Evolutionary conservation across 2,329 filamentous ascomycete genomes (phyloP).

Genomic region (Diaporthe helianthi): DNA sequence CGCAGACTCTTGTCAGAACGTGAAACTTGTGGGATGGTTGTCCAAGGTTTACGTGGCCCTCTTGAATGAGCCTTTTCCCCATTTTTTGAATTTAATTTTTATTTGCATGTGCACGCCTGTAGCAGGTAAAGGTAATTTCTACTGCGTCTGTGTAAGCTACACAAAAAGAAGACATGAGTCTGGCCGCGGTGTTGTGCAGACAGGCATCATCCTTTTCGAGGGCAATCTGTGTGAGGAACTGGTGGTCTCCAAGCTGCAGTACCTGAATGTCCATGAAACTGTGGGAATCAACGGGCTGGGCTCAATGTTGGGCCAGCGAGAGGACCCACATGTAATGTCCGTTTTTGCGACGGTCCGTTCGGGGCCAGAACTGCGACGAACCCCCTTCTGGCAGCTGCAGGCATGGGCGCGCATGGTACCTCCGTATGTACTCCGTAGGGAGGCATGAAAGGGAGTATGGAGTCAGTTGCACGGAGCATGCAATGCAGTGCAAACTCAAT

Average conservation of each 20-base stretch:
- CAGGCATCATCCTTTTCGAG: conserved; percentile 31
- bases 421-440: background rate
- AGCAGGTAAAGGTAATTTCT: background rate
- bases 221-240: conserved; percentile 14
- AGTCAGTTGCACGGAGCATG: background rate
- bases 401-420: background rate
- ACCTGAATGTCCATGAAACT: conserved; percentile 5
- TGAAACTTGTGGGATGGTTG: conserved; percentile 30
- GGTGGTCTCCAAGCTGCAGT: conserved; percentile 16
- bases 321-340: background rate
- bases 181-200: conserved; percentile 16
- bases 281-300: conserved; percentile 9
- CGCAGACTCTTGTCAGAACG: conserved; percentile 23
- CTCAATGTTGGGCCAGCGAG: background rate
- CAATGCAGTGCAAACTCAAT: too few relatives aligned
- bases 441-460: background rate
- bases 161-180: conserved; percentile 16
- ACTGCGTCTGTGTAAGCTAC: background rate
- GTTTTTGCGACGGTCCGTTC: conserved; percentile 18
- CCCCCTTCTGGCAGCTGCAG: background rate
- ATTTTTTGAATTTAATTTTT: conserved; percentile 9
- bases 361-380: background rate
- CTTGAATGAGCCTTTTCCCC: conserved; percentile 1
- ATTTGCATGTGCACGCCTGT: background rate
- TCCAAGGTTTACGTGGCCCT: conserved; percentile 20